Evolutionary conservation across 495 filamentous ascomycete genomes (phyloP).

Genomic region (Schizothecium vesticola): DNA sequence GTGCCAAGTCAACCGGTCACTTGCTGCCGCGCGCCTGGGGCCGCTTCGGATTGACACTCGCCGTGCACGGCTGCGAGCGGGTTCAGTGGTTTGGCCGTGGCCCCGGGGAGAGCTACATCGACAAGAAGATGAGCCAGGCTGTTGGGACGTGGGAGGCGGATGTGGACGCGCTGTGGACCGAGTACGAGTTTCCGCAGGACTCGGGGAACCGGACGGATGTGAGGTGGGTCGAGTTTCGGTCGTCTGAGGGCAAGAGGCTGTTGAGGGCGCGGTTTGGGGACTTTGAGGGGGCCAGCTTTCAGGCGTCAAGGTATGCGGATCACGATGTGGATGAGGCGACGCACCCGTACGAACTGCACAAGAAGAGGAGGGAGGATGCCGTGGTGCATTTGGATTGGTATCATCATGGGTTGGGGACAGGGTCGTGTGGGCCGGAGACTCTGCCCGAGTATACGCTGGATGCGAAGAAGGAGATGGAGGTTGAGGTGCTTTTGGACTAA

Average conservation of each 20-base stretch:
- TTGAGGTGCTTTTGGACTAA: constrained; percentile 42
- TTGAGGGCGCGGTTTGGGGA: constrained; percentile 38
- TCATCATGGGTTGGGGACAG: constrained; percentile 51
- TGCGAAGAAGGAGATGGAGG: constrained; percentile 41
- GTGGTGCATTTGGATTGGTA: constrained; percentile 57
- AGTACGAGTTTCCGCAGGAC: constrained; percentile 67
- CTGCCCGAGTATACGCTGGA: constrained; percentile 44
- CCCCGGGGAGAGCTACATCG: constrained; percentile 57
- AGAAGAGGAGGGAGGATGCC: constrained; percentile 41
- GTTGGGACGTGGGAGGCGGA: constrained; percentile 46
- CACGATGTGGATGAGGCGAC: constrained; percentile 49
- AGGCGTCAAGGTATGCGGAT: constrained; percentile 47
- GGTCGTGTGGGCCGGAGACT: constrained; percentile 48
- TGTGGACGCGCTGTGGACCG: constrained; percentile 44
- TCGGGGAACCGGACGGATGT: constrained; percentile 58
- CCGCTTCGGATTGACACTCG: constrained; percentile 53
- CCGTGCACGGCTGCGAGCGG: constrained; percentile 34
- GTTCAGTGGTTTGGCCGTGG: constrained; percentile 61
- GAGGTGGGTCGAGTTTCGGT: constrained; percentile 49
- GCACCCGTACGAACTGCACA: constrained; percentile 56
- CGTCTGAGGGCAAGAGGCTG: constrained; percentile 20
- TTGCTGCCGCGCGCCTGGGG: constrained; percentile 52
- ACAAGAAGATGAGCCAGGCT: constrained; percentile 55
- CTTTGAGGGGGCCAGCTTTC: constrained; percentile 45
- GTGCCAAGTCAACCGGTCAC: constrained; percentile 34